Conservation (phyloP, 371 early-diverging fungal genomes). For the Choanephora cucurbitarum region DNA sequence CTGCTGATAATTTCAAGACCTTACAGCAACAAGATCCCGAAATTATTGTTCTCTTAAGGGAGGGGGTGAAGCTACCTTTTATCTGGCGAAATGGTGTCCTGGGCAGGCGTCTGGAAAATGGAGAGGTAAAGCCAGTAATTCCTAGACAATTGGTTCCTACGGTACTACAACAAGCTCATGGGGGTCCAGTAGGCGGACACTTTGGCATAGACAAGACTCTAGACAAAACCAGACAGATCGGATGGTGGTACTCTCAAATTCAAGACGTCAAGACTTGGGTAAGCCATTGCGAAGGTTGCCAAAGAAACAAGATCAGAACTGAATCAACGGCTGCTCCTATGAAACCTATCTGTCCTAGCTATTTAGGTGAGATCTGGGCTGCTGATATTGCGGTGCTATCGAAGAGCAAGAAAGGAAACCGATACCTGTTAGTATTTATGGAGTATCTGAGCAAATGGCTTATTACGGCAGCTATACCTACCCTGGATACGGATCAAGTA, state of each 20-base stretch:
- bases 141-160: not conserved
- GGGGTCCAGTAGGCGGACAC: constrained; percentile 7
- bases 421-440: constrained; percentile 21
- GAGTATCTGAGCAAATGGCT: constrained; percentile 25
- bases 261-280: not conserved
- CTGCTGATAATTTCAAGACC: not conserved
- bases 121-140: not conserved
- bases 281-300: constrained; percentile 1
- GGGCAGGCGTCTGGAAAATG: not conserved
- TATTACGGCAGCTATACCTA: constrained; percentile 10
- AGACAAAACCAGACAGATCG: constrained; percentile 3
- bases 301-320: constrained; percentile 9
- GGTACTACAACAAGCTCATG: not conserved
- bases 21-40: not conserved
- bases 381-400: constrained; percentile 26
- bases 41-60: not conserved
- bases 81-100: not conserved
- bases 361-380: constrained; percentile 24
- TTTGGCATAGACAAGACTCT: constrained; percentile 17
- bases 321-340: constrained; percentile 3
- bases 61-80: not conserved
- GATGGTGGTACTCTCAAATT: constrained; percentile 15
- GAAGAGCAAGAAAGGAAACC: constrained; percentile 6
- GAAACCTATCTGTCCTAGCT: constrained; percentile 1
- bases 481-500: constrained; percentile 2